phyloP scores from a whole-genome alignment of 2,329 filamentous ascomycete genomes.

The Biscogniauxia mediterranea region DNA sequence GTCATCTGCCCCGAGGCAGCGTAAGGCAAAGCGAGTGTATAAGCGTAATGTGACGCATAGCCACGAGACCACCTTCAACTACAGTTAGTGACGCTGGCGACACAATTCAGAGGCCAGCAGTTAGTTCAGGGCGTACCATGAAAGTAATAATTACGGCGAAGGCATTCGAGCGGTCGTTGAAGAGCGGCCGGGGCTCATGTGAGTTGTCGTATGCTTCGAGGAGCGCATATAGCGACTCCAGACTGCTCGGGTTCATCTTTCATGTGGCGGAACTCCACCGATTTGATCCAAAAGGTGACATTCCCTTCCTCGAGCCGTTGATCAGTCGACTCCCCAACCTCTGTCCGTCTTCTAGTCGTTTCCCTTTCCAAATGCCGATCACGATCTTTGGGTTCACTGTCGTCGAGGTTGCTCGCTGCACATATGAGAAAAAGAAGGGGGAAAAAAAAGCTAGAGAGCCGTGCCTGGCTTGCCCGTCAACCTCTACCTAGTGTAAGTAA shows the following conservation, averaged over 20 bases:
- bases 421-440: no score
- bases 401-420: not conserved
- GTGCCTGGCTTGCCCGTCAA: no score
- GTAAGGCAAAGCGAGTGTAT: conserved; percentile 29
- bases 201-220: conserved; percentile 29
- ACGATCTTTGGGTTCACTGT: not conserved
- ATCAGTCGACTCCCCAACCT: not conserved
- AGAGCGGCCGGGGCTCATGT: conserved; percentile 19
- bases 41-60: conserved; percentile 28
- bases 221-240: conserved; percentile 7
- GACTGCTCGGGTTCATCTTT: conserved; percentile 3
- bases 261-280: not conserved
- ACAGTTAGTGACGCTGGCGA: conserved; percentile 1
- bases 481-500: not conserved
- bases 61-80: conserved; percentile 25
- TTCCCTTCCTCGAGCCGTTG: not conserved
- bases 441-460: no score
- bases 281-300: not conserved
- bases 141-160: conserved; percentile 26
- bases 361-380: not conserved
- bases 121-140: conserved; percentile 14
- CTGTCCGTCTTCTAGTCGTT: not conserved
- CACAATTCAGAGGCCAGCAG: not conserved
- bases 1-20: conserved; percentile 36
- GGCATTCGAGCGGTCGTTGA: conserved; percentile 20